Evolutionary conservation across 768 basidiomycete species (phyloP).

Genomic region (Suillus discolor): DNA sequence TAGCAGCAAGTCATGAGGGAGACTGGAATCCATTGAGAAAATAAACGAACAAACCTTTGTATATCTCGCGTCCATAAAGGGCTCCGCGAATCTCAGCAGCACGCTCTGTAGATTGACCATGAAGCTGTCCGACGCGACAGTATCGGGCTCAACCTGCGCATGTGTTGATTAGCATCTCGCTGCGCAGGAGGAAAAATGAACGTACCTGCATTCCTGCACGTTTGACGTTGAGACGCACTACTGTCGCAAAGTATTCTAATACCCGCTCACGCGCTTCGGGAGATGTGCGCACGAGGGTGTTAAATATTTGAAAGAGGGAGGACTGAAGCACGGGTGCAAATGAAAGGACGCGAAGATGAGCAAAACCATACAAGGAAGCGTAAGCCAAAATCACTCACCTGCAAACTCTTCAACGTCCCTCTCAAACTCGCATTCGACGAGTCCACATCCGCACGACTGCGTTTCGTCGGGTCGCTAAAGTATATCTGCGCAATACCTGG

Average conservation of each 20-base stretch:
- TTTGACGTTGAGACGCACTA: constrained; percentile 75
- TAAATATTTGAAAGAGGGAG: constrained; percentile 86
- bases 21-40: constrained; percentile 10
- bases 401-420: constrained; percentile 82
- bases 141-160: constrained; percentile 74
- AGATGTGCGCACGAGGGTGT: constrained; percentile 83
- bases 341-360: not conserved
- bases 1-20: not conserved
- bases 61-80: constrained; percentile 91
- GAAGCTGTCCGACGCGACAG: constrained; percentile 89
- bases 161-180: not conserved
- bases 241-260: constrained; percentile 77
- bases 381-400: constrained; percentile 47
- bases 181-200: constrained; percentile 4
- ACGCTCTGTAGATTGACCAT: constrained; percentile 90
- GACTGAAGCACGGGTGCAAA: constrained; percentile 30
- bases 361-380: not conserved
- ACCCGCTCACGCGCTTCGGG: constrained; percentile 80
- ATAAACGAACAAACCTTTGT: constrained; percentile 61
- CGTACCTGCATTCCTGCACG: constrained; percentile 88
- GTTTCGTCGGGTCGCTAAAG: constrained; percentile 84
- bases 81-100: constrained; percentile 84
- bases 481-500: constrained; percentile 76
- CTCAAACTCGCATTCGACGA: constrained; percentile 84
- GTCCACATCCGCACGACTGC: constrained; percentile 72